phyloP scores from a whole-genome alignment of 2,329 filamentous ascomycete species.

The Beauveria bassiana region DNA sequence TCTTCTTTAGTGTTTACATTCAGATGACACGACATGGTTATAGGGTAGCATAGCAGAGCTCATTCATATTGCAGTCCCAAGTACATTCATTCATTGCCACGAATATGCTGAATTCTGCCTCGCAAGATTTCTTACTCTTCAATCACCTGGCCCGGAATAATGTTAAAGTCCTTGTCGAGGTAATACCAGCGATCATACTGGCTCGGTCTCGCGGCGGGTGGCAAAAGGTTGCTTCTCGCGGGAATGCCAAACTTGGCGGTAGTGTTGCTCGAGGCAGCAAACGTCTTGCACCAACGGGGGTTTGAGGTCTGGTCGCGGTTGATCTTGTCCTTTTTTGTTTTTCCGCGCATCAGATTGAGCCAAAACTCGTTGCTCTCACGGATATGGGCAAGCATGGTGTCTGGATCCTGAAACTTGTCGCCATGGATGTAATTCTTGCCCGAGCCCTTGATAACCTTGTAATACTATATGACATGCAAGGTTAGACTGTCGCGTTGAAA shows the following conservation, averaged over 20 bases:
- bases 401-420: slow-evolving; percentile 27
- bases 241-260: slow-evolving; percentile 26
- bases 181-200: slow-evolving; percentile 32
- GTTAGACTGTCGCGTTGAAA: background rate
- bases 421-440: slow-evolving; percentile 28
- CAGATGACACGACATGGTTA: background rate
- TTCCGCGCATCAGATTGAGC: slow-evolving; percentile 30
- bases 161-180: slow-evolving; percentile 24
- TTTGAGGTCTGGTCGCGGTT: slow-evolving; percentile 33
- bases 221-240: slow-evolving; percentile 20
- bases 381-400: slow-evolving; percentile 24
- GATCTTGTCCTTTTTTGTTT: slow-evolving; percentile 29
- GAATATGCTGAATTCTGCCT: no score
- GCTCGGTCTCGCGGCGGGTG: slow-evolving; percentile 22
- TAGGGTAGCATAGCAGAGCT: background rate
- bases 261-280: slow-evolving; percentile 23
- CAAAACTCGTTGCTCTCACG: slow-evolving; percentile 31
- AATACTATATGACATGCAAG: slow-evolving; percentile 22
- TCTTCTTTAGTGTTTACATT: background rate
- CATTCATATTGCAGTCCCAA: background rate
- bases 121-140: background rate
- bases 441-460: slow-evolving; percentile 32
- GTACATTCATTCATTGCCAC: background rate
- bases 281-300: slow-evolving; percentile 24
- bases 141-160: slow-evolving; percentile 16